A percentile compares a stretch with the other conserved stretches of the same genome.
These are phyloP conservation scores for Debaryomycetaceae sp. DNA, from an alignment of 1,139 yeast species.

Conservation along the genomic window DNA sequence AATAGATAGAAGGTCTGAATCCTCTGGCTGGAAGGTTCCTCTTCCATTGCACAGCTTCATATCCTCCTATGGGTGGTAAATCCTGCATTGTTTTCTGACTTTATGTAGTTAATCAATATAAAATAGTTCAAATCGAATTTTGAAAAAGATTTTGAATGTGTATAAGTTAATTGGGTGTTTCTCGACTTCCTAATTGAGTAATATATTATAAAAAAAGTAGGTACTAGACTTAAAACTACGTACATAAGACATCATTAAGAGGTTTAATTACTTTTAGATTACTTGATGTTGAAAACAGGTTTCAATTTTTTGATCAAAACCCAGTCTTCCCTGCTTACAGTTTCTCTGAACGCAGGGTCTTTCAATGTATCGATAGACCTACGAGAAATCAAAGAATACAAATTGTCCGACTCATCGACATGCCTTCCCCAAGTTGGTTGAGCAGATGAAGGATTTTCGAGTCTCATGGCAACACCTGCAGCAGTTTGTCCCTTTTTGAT, in stretches of 20 bases:
- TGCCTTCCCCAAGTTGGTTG: conserved; percentile 99
- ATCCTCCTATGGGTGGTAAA: conserved; percentile 85
- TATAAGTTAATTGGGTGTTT: conserved; percentile 13
- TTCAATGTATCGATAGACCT: conserved; percentile 94
- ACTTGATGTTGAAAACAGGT: conserved; percentile 78
- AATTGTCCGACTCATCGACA: conserved; percentile 85
- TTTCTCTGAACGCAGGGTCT: conserved; percentile 95
- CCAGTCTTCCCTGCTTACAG: conserved; percentile 96
- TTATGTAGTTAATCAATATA: background rate
- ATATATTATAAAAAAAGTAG: conserved; percentile 1
- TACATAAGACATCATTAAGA: background rate
- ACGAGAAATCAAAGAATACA: conserved; percentile 85
- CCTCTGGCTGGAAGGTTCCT: conserved; percentile 85
- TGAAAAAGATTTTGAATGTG: conserved; percentile 9
- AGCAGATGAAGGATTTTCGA: conserved; percentile 86
- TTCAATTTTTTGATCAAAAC: conserved; percentile 82
- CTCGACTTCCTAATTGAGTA: conserved; percentile 13
- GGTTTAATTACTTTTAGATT: conserved; percentile 1
- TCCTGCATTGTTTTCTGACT: conserved; percentile 53
- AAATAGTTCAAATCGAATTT: background rate
- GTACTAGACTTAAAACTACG: background rate
- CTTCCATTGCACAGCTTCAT: conserved; percentile 86
- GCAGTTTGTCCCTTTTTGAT: conserved; percentile 94
- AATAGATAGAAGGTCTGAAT: conserved; percentile 71
- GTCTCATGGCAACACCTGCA: conserved; percentile 98